Evolutionary conservation across 2,329 filamentous ascomycete genomes (phyloP).

Genomic region (Fusarium chaquense): DNA sequence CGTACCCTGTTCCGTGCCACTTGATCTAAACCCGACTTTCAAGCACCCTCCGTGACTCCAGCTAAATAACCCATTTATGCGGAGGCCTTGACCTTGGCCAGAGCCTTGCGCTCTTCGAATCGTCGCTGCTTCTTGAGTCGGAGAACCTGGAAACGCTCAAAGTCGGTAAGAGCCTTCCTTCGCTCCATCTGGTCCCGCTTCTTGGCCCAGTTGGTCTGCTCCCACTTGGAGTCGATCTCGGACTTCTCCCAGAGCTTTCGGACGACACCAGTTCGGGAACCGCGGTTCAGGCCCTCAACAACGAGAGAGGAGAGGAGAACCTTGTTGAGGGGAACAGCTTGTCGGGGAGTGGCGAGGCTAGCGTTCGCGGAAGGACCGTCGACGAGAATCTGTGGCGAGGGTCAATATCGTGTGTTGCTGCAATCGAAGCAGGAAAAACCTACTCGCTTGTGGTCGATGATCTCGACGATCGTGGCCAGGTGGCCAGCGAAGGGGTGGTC

Average conservation of each 20-base stretch:
- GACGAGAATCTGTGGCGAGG: conserved; percentile 80
- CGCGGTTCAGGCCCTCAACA: conserved; percentile 87
- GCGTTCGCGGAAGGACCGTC: conserved; percentile 90
- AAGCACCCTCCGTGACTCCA: conserved; percentile 51
- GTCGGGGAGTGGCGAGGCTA: conserved; percentile 85
- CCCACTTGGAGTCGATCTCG: conserved; percentile 94
- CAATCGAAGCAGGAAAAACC: conserved; percentile 59
- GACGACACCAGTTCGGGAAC: conserved; percentile 83
- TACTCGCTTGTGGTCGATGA: conserved; percentile 99
- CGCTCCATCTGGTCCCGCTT: conserved; percentile 86
- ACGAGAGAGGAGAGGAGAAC: conserved; percentile 90
- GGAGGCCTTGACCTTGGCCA: conserved; percentile 90
- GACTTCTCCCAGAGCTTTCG: conserved; percentile 91
- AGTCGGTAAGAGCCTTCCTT: conserved; percentile 94
- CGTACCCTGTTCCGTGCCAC: conserved; percentile 53
- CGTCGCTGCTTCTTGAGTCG: conserved; percentile 99
- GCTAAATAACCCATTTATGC: conserved; percentile 68
- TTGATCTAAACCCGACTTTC: conserved; percentile 55
- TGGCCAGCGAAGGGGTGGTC: conserved; percentile 84
- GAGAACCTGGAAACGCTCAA: conserved; percentile 99
- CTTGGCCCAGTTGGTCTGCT: conserved; percentile 93
- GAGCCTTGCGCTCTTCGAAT: conserved; percentile 96
- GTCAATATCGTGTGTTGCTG: conserved; percentile 44
- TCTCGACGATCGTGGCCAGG: conserved; percentile 96
- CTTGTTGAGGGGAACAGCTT: conserved; percentile 83